Evolutionary conservation across 495 filamentous ascomycete species (phyloP).

Genomic region (Trichodelitschia bisporula): DNA sequence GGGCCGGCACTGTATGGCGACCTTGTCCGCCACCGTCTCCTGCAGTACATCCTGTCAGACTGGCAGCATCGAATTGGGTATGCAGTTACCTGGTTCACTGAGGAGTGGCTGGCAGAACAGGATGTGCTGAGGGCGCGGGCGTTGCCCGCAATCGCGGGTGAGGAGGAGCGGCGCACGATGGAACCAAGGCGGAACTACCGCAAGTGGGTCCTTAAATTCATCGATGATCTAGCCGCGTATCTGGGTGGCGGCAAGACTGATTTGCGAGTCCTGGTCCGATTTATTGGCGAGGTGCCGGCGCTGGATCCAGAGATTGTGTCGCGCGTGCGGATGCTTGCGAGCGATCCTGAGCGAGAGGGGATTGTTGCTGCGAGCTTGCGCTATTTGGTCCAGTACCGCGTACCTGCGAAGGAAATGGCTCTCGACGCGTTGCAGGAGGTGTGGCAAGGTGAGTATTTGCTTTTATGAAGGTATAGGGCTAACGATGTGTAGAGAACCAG

Average conservation of each 20-base stretch:
- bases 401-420: constrained; percentile 57
- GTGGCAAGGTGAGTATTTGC: constrained; percentile 51
- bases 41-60: constrained; percentile 71
- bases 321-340: constrained; percentile 54
- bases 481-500: no score
- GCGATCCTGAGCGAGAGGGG: constrained; percentile 59
- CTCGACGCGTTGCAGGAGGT: constrained; percentile 67
- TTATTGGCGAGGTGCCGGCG: constrained; percentile 76
- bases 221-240: constrained; percentile 75
- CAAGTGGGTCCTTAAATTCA: constrained; percentile 48
- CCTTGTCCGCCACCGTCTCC: constrained; percentile 48
- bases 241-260: no score
- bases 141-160: constrained; percentile 7
- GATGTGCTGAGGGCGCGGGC: neutral
- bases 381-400: constrained; percentile 68
- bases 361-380: constrained; percentile 23
- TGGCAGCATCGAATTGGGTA: constrained; percentile 69
- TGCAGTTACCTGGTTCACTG: constrained; percentile 75
- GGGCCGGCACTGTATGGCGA: no score
- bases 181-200: constrained; percentile 36
- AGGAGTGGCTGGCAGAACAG: constrained; percentile 93
- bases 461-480: no score
- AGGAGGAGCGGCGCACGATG: constrained; percentile 7
- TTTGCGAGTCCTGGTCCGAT: constrained; percentile 54
- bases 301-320: constrained; percentile 43